Evolutionary conservation across 495 filamentous ascomycete genomes (phyloP).

Genomic region (Tuber calosporum): DNA sequence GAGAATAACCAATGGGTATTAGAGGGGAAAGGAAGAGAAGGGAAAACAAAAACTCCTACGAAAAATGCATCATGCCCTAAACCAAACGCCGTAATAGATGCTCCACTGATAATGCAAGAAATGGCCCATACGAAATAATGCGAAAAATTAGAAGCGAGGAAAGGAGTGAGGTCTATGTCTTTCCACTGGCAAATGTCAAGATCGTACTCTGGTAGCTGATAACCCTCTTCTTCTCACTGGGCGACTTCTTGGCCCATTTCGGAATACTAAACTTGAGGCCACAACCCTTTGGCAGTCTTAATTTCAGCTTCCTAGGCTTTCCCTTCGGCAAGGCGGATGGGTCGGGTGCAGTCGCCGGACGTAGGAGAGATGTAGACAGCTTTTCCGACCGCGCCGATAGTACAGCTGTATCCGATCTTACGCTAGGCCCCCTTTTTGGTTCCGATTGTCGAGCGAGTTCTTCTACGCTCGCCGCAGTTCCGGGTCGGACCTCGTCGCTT

Average conservation of each 20-base stretch:
- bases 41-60: neutral
- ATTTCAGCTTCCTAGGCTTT: neutral
- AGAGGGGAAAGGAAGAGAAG: neutral
- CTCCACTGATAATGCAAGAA: neutral
- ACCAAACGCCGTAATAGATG: neutral
- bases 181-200: neutral
- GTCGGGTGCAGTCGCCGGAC: neutral
- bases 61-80: neutral
- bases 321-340: neutral
- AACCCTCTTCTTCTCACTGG: neutral
- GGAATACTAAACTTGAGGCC: conserved; percentile 1
- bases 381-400: neutral
- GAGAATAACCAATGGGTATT: neutral
- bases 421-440: neutral
- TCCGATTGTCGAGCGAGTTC: neutral
- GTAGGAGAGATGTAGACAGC: neutral
- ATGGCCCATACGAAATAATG: neutral
- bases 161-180: neutral
- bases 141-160: neutral
- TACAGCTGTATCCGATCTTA: neutral
- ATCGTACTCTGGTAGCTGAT: neutral
- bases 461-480: conserved; percentile 21
- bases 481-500: conserved; percentile 12
- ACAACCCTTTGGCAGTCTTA: neutral
- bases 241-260: neutral